Evolutionary conservation across 495 filamentous ascomycete species (phyloP).

Genomic region (Cercophora samala): DNA sequence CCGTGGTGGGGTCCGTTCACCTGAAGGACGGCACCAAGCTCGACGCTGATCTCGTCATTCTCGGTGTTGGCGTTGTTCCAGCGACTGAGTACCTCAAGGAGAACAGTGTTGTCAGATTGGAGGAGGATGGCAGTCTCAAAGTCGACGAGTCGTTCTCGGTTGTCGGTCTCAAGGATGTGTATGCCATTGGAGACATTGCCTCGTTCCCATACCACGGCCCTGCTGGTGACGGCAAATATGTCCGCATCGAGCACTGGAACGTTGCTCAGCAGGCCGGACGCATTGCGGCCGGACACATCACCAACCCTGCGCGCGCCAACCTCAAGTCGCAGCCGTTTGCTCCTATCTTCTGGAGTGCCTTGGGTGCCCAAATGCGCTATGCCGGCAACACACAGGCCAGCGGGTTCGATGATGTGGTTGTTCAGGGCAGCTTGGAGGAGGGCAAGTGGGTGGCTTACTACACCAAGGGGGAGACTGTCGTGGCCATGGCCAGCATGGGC

Average conservation of each 20-base stretch:
- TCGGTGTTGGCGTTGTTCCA: slow-evolving; percentile 85
- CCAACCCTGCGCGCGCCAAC: slow-evolving; percentile 56
- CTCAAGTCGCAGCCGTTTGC: slow-evolving; percentile 69
- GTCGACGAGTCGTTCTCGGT: slow-evolving; percentile 77
- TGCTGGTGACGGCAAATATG: slow-evolving; percentile 63
- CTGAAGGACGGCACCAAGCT: slow-evolving; percentile 85
- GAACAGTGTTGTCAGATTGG: slow-evolving; percentile 62
- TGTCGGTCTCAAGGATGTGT: slow-evolving; percentile 70
- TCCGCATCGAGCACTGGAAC: slow-evolving; percentile 94
- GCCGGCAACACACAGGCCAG: slow-evolving; percentile 72
- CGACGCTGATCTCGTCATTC: slow-evolving; percentile 82
- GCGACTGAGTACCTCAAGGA: slow-evolving; percentile 80
- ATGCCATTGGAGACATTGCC: slow-evolving; percentile 93
- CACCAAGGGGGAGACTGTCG: slow-evolving; percentile 78
- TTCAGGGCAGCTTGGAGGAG: slow-evolving; percentile 73
- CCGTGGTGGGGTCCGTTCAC: slow-evolving; percentile 72
- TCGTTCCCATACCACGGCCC: slow-evolving; percentile 93
- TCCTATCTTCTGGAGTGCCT: slow-evolving; percentile 93
- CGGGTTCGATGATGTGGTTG: slow-evolving; percentile 79
- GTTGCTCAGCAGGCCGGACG: slow-evolving; percentile 92
- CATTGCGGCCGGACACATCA: slow-evolving; percentile 69
- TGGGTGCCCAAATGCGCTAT: slow-evolving; percentile 86
- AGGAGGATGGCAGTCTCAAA: slow-evolving; percentile 75
- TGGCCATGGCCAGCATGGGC: slow-evolving; percentile 88
- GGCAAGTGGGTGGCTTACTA: slow-evolving; percentile 89